phyloP scores from a whole-genome alignment of 208 protist genomes.

The Borovskyia barvae region DNA sequence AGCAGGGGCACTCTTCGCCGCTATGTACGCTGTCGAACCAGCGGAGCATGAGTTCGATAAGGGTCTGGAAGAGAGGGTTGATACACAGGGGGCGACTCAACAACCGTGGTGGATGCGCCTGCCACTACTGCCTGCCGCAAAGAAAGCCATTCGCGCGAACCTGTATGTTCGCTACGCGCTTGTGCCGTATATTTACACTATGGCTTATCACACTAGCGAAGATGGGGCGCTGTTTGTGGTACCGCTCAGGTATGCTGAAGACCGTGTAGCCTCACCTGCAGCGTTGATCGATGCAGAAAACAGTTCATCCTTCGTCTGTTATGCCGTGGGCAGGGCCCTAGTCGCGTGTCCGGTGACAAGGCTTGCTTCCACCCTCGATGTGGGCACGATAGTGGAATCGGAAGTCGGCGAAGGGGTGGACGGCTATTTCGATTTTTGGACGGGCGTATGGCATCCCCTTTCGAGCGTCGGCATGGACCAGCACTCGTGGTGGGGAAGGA shows the following conservation, averaged over 20 bases:
- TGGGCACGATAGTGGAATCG: not conserved
- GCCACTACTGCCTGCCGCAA: not conserved
- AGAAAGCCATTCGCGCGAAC: conserved; percentile 9
- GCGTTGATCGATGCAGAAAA: too few species aligned
- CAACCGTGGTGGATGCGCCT: conserved; percentile 26
- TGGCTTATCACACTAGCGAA: conserved; percentile 66
- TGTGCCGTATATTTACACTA: conserved; percentile 95
- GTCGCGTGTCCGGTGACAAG: conserved; percentile 30
- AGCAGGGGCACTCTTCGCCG: conserved; percentile 82
- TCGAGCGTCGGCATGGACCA: too few species aligned
- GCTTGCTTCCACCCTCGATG: not conserved
- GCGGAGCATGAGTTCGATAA: conserved; percentile 37
- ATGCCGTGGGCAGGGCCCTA: conserved; percentile 23
- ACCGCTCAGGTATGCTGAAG: conserved; percentile 84
- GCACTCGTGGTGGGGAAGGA: too few species aligned
- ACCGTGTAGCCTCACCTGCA: conserved; percentile 60
- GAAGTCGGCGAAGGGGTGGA: too few species aligned
- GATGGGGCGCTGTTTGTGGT: conserved; percentile 76
- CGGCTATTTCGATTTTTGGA: conserved; percentile 41
- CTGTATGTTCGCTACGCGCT: conserved; percentile 83
- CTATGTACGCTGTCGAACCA: conserved; percentile 94
- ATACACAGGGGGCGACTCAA: too few species aligned
- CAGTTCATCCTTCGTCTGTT: conserved; percentile 3
- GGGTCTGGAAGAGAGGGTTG: not conserved
- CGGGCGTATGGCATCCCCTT: conserved; percentile 14